Conservation (phyloP, 1,284 basidiomycete species). For the Ceratobasidium sp. region DNA sequence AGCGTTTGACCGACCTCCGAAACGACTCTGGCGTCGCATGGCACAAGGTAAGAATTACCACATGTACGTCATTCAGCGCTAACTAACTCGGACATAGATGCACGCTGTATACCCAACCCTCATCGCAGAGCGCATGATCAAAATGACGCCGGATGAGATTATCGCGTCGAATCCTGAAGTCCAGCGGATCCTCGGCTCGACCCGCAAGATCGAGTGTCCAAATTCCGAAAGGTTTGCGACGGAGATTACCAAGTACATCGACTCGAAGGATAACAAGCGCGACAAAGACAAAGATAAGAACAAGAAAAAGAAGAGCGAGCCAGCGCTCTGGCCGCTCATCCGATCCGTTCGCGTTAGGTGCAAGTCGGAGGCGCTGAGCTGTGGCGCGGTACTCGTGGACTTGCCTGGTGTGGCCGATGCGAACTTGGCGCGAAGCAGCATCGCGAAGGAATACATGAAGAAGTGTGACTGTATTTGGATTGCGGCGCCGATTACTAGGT, state of each 20-base stretch:
- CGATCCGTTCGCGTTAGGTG: constrained; percentile 72
- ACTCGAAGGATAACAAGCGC: constrained; percentile 72
- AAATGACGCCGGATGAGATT: constrained; percentile 61
- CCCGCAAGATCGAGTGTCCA: constrained; percentile 65
- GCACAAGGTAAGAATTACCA: constrained; percentile 63
- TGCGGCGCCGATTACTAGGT: constrained; percentile 16
- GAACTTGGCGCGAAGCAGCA: constrained; percentile 69
- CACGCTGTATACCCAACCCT: constrained; percentile 72
- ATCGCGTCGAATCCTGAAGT: constrained; percentile 56
- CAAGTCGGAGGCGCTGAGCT: constrained; percentile 65
- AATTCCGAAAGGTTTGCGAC: constrained; percentile 67
- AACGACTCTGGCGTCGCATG: constrained; percentile 72
- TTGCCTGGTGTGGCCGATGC: constrained; percentile 74
- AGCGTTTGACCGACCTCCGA: constrained; percentile 67
- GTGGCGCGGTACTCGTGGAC: constrained; percentile 71
- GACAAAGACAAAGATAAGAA: constrained; percentile 57
- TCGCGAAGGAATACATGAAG: constrained; percentile 73
- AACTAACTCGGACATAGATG: constrained; percentile 58
- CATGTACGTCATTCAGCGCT: neutral
- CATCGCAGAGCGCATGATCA: constrained; percentile 62
- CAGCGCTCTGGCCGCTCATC: constrained; percentile 71
- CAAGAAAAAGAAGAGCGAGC: neutral
- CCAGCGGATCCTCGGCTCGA: constrained; percentile 64
- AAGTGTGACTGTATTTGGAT: constrained; percentile 61
- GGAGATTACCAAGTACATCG: constrained; percentile 73